Conservation (phyloP, 2,329 filamentous ascomycete species). For the Verticillium alfalfae region DNA sequence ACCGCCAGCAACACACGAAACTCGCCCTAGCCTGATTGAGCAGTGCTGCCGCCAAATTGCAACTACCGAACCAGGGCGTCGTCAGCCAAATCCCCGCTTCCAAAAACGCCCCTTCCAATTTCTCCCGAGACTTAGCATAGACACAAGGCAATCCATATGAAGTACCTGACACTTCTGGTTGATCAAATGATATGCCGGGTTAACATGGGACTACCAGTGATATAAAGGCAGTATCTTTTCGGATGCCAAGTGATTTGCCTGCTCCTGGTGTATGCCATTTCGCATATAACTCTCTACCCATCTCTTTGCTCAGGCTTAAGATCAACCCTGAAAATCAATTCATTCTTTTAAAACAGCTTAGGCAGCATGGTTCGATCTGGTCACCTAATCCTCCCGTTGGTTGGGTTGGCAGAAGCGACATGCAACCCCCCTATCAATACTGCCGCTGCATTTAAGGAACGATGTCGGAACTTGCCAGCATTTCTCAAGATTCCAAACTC, state of each 20-base stretch:
- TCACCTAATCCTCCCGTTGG: not conserved
- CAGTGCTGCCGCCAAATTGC: not conserved
- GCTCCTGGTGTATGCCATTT: too few relatives aligned
- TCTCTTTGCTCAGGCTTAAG: too few relatives aligned
- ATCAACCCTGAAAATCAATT: too few relatives aligned
- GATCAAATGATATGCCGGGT: too few relatives aligned
- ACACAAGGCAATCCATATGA: not conserved
- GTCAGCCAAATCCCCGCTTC: not conserved
- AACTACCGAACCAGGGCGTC: not conserved
- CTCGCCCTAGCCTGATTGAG: not conserved
- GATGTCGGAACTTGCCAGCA: slow-evolving; percentile 17
- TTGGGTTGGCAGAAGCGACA: not conserved
- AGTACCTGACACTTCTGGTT: too few relatives aligned
- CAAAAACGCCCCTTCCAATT: not conserved
- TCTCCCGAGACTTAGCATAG: not conserved
- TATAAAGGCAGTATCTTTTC: too few relatives aligned
- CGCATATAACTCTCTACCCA: too few relatives aligned
- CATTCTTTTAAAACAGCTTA: too few relatives aligned
- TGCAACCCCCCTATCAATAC: not conserved
- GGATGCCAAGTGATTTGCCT: too few relatives aligned
- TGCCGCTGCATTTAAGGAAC: not conserved
- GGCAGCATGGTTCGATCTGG: not conserved
- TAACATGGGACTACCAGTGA: too few relatives aligned
- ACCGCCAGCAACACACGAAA: not conserved
- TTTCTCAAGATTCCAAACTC: slow-evolving; percentile 23